Conservation (phyloP, 116 monocot genomes). For the Trichopus zeylanicus region DNA sequence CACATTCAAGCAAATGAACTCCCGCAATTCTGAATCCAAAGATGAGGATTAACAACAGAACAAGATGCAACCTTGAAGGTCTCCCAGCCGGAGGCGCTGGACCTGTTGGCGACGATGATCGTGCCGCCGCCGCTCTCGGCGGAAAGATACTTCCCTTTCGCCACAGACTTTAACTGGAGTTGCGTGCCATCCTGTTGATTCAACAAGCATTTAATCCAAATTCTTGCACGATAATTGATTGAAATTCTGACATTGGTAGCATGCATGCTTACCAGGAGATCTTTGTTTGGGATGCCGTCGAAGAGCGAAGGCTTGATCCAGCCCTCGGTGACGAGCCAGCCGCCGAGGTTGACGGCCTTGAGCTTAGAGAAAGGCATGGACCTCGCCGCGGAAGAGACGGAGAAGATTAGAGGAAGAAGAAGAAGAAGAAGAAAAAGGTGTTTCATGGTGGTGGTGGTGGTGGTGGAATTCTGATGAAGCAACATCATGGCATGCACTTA, state of each 20-base stretch:
- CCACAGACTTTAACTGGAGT: constrained; percentile 49
- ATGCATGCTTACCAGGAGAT: constrained; percentile 46
- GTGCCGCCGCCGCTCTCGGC: constrained; percentile 53
- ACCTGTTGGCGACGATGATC: constrained; percentile 46
- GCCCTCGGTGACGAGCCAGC: constrained; percentile 54
- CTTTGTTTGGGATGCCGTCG: constrained; percentile 43
- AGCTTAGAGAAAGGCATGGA: too few species aligned
- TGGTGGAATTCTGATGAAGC: too few species aligned
- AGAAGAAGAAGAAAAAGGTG: too few species aligned
- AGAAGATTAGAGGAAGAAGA: too few species aligned
- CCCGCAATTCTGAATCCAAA: too few species aligned
- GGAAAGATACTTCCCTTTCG: constrained; percentile 41
- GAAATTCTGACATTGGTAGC: too few species aligned
- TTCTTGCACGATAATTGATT: too few species aligned
- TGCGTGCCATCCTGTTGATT: constrained; percentile 55
- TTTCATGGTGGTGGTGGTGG: too few species aligned
- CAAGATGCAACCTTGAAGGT: constrained; percentile 44
- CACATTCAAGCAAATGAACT: not conserved
- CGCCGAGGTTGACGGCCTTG: constrained; percentile 33
- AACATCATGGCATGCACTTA: too few species aligned
- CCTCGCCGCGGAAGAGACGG: too few species aligned
- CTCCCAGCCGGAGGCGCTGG: constrained; percentile 45
- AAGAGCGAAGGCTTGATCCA: constrained; percentile 58
- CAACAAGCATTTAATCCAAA: too few species aligned
- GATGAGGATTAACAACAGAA: not conserved